Evolutionary conservation across 768 basidiomycete species (phyloP).

Genomic region (Auricularia auricula-judae): DNA sequence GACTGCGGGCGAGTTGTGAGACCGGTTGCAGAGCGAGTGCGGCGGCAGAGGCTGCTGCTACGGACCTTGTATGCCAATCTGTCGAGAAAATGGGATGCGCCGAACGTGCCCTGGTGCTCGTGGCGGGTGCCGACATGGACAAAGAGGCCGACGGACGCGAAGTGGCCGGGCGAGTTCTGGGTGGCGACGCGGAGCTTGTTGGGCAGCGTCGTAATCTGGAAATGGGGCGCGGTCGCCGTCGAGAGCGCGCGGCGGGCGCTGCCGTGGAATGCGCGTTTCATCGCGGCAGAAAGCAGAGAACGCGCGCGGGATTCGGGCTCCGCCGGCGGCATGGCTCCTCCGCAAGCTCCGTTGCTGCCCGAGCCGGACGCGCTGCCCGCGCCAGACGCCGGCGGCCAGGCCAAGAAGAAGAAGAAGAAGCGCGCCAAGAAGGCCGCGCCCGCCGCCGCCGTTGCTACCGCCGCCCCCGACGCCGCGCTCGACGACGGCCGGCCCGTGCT

Average conservation of each 20-base stretch:
- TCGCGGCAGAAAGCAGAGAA: not conserved
- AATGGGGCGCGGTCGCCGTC: not conserved
- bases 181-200: constrained; percentile 91
- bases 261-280: not conserved
- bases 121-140: constrained; percentile 89
- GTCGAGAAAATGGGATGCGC: constrained; percentile 87
- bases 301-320: not conserved
- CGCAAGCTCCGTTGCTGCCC: not conserved
- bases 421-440: constrained; percentile 47
- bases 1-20: constrained; percentile 34
- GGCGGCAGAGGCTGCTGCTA: not conserved
- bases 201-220: constrained; percentile 72
- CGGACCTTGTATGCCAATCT: constrained; percentile 93
- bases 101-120: constrained; percentile 61
- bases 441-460: constrained; percentile 15
- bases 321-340: no score
- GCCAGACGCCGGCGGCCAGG: not conserved
- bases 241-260: not conserved
- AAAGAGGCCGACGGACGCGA: constrained; percentile 87
- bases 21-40: not conserved
- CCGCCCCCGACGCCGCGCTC: constrained; percentile 27
- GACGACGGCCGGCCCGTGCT: constrained; percentile 50
- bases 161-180: constrained; percentile 84
- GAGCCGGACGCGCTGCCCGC: not conserved
- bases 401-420: constrained; percentile 37